phyloP scores from a whole-genome alignment of 352 stramenopile species.

The Globisporangium solare region DNA sequence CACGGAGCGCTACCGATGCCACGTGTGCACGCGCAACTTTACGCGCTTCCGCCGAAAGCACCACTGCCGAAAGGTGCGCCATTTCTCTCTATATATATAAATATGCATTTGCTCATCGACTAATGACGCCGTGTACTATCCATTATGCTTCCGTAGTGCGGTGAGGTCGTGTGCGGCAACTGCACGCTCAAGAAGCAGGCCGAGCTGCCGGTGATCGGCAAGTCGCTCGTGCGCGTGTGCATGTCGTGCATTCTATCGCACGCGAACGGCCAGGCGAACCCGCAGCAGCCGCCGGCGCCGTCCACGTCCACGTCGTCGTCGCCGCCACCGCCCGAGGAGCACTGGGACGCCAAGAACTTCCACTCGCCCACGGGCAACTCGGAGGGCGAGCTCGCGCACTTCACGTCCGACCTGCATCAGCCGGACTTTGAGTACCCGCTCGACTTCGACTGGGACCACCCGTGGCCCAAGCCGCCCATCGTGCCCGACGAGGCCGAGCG shows the following conservation, averaged over 20 bases:
- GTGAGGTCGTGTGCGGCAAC: conserved; percentile 85
- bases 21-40: conserved; percentile 88
- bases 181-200: conserved; percentile 86
- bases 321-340: conserved; percentile 36
- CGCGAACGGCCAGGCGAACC: conserved; percentile 72
- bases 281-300: conserved; percentile 42
- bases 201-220: conserved; percentile 79
- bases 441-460: conserved; percentile 87
- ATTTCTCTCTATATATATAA: background rate
- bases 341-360: conserved; percentile 81
- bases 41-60: conserved; percentile 87
- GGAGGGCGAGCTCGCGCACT: conserved; percentile 70
- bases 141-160: no score
- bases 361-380: conserved; percentile 78
- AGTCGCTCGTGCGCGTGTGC: conserved; percentile 81
- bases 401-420: conserved; percentile 75
- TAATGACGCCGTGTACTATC: no score
- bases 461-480: conserved; percentile 80
- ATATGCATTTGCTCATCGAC: no score
- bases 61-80: conserved; percentile 76
- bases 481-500: conserved; percentile 64
- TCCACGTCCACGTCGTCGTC: conserved; percentile 37
- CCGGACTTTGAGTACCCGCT: conserved; percentile 82
- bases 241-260: conserved; percentile 89
- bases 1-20: conserved; percentile 83